Evolutionary conservation across 1,284 basidiomycete species (phyloP).

Genomic region (Ustilago curta): DNA sequence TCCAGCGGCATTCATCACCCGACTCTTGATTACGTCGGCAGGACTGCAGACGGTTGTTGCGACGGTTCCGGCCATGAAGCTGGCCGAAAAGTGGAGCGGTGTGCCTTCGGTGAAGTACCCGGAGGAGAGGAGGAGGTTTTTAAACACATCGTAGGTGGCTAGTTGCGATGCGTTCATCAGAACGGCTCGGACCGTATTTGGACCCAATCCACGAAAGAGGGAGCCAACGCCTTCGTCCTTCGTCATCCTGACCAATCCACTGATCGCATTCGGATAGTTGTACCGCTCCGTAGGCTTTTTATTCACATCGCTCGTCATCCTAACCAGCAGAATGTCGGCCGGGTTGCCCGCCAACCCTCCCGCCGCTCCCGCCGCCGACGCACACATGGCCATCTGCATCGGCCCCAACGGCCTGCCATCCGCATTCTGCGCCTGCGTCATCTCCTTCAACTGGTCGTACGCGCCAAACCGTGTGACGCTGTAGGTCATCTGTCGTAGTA

Average conservation of each 20-base stretch:
- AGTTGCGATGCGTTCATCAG: slow-evolving; percentile 72
- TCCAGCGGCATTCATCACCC: slow-evolving; percentile 71
- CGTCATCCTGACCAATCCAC: slow-evolving; percentile 71
- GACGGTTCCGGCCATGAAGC: slow-evolving; percentile 72
- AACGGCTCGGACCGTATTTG: slow-evolving; percentile 72
- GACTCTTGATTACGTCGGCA: slow-evolving; percentile 71
- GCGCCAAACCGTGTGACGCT: slow-evolving; percentile 64
- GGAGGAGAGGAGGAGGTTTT: slow-evolving; percentile 70
- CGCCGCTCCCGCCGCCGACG: slow-evolving; percentile 60
- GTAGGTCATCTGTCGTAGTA: slow-evolving; percentile 68
- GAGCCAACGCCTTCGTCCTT: slow-evolving; percentile 71
- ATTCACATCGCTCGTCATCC: slow-evolving; percentile 71
- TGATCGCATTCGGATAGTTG: slow-evolving; percentile 70
- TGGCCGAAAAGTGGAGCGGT: slow-evolving; percentile 71
- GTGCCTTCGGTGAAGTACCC: slow-evolving; percentile 71
- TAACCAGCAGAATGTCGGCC: slow-evolving; percentile 73
- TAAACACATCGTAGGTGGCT: slow-evolving; percentile 73
- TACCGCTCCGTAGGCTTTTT: slow-evolving; percentile 60
- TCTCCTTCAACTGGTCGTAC: slow-evolving; percentile 64
- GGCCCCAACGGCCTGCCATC: slow-evolving; percentile 36
- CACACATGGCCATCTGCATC: slow-evolving; percentile 57
- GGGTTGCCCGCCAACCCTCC: slow-evolving; percentile 66
- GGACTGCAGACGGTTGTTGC: slow-evolving; percentile 71
- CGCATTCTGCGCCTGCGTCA: slow-evolving; percentile 21
- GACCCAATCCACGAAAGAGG: slow-evolving; percentile 71